Percentiles rank a stretch among this genome's conserved stretches.
Conservation (phyloP, 495 filamentous ascomycete species). For the Penicillium diatomitis region DNA sequence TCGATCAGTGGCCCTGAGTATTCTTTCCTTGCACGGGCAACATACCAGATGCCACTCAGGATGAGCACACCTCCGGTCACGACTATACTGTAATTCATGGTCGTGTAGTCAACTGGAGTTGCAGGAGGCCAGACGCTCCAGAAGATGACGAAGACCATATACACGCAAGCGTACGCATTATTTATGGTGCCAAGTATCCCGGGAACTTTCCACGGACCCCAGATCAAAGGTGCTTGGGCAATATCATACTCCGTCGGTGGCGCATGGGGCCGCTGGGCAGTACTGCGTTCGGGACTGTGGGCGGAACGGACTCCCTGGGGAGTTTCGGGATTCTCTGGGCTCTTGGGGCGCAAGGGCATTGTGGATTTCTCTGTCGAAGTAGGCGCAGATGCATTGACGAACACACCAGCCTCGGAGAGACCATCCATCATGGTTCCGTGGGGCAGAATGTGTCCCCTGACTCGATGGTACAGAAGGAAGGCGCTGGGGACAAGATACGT, state of each 20-base stretch:
- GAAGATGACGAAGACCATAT: conserved; percentile 29
- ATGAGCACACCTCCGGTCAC: conserved; percentile 25
- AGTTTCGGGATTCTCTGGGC: conserved; percentile 3
- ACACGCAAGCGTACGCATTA: conserved; percentile 30
- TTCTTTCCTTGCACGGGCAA: conserved; percentile 23
- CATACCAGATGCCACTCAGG: conserved; percentile 26
- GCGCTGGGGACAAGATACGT: conserved; percentile 33
- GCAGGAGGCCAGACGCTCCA: conserved; percentile 35
- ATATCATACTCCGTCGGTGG: conserved; percentile 14
- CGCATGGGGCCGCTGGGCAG: neutral
- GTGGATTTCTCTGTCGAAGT: conserved; percentile 7
- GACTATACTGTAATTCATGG: conserved; percentile 39
- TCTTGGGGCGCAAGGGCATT: conserved; percentile 8
- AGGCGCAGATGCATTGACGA: neutral
- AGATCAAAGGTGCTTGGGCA: conserved; percentile 16
- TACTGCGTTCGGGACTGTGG: conserved; percentile 12
- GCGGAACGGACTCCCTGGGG: neutral
- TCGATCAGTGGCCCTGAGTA: conserved; percentile 31
- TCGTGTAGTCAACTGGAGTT: conserved; percentile 26
- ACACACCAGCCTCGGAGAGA: conserved; percentile 6
- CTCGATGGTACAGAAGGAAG: conserved; percentile 33
- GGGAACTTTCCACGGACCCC: conserved; percentile 35
- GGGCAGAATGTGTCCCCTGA: conserved; percentile 16
- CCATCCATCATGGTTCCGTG: conserved; percentile 20
- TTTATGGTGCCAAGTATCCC: conserved; percentile 29